Evolutionary conservation across 495 filamentous ascomycete genomes (phyloP).

Genomic region (Terfezia claveryi): DNA sequence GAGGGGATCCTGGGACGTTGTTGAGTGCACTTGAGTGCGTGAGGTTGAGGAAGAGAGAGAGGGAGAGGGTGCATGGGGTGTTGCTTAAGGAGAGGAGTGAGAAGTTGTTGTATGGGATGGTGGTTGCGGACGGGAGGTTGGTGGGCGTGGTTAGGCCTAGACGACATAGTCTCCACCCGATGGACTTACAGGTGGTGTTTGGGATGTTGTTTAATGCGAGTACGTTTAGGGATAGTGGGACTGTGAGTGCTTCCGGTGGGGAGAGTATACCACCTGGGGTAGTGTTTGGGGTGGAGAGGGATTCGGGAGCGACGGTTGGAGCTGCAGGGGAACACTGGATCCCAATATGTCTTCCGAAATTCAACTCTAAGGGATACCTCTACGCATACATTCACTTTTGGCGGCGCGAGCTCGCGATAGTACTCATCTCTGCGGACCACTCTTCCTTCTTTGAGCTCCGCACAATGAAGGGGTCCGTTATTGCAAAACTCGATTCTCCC

Average conservation of each 20-base stretch:
- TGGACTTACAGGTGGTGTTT: conserved; percentile 89
- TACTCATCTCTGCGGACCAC: conserved; percentile 80
- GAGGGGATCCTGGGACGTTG: conserved; percentile 69
- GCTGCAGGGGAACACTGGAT: conserved; percentile 96
- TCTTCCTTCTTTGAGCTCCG: conserved; percentile 82
- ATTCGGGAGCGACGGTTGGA: conserved; percentile 2
- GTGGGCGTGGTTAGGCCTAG: conserved; percentile 87
- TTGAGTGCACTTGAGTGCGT: conserved; percentile 82
- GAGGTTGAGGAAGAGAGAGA: conserved; percentile 64
- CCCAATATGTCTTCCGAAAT: conserved; percentile 83
- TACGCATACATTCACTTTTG: conserved; percentile 99
- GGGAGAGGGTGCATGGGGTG: conserved; percentile 64
- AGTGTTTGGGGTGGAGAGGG: conserved; percentile 37
- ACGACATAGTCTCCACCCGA: conserved; percentile 86
- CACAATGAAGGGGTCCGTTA: conserved; percentile 59
- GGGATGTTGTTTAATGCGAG: conserved; percentile 98
- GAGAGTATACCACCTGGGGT: too few relatives aligned
- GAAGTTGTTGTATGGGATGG: conserved; percentile 71
- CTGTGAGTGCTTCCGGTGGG: too few relatives aligned
- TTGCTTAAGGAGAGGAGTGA: conserved; percentile 54
- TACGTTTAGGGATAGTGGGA: conserved; percentile 41
- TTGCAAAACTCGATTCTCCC: conserved; percentile 26
- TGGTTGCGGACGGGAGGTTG: conserved; percentile 81
- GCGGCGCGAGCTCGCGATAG: conserved; percentile 51
- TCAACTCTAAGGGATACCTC: conserved; percentile 92